A percentile compares a stretch with the other conserved stretches of the same genome.
These are phyloP conservation scores for Cytospora schulzeri DNA, from an alignment of 2,329 filamentous ascomycete species.

Conservation along the genomic window DNA sequence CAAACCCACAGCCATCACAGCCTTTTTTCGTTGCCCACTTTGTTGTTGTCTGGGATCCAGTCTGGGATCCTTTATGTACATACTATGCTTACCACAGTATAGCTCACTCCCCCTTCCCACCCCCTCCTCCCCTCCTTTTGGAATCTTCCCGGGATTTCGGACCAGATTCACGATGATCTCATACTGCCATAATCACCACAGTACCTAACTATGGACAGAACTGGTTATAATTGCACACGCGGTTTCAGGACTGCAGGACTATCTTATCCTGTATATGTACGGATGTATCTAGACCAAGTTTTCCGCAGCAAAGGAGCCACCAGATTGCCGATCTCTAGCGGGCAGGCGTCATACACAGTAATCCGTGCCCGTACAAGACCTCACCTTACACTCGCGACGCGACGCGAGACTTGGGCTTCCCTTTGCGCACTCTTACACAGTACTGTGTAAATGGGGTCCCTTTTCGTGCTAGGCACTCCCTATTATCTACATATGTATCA, in stretches of 20 bases:
- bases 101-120: too few species aligned
- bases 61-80: too few species aligned
- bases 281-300: slow-evolving; percentile 10
- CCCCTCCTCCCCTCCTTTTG: too few species aligned
- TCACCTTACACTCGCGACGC: too few species aligned
- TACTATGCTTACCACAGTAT: neutral
- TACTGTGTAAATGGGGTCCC: neutral
- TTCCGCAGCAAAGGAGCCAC: slow-evolving; percentile 7
- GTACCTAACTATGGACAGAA: too few species aligned
- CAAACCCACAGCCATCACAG: neutral
- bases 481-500: too few species aligned
- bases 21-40: neutral
- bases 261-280: too few species aligned
- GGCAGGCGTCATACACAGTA: slow-evolving; percentile 4
- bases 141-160: neutral
- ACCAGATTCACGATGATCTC: slow-evolving; percentile 12
- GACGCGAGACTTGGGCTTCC: neutral
- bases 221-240: neutral
- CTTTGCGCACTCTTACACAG: neutral
- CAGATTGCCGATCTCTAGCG: slow-evolving; percentile 11
- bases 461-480: too few species aligned
- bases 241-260: neutral
- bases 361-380: neutral
- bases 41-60: neutral
- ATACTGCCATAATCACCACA: neutral